phyloP scores from a whole-genome alignment of 768 basidiomycete genomes.

The Guyanaporus albipodus region DNA sequence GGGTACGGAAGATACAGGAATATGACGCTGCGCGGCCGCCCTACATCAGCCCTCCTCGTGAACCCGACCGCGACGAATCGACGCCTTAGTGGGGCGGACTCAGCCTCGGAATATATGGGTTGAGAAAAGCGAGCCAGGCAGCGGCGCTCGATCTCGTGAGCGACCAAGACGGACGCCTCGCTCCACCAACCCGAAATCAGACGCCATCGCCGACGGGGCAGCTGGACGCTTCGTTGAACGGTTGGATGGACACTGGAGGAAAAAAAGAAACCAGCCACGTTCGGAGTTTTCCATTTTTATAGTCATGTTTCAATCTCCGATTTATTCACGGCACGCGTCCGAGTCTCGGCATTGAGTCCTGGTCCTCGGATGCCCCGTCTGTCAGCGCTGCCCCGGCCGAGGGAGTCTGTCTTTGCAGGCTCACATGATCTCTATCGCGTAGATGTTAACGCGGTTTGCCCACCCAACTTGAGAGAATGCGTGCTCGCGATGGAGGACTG shows the following conservation, averaged over 20 bases:
- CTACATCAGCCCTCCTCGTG: slow-evolving; percentile 46
- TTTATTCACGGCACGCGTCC: slow-evolving; percentile 8
- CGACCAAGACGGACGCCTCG: slow-evolving; percentile 54
- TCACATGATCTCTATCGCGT: slow-evolving; percentile 61
- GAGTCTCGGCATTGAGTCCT: slow-evolving; percentile 11
- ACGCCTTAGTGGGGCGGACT: slow-evolving; percentile 53
- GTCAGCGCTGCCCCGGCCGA: slow-evolving; percentile 43
- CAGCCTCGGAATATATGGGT: slow-evolving; percentile 34
- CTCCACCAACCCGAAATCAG: slow-evolving; percentile 72
- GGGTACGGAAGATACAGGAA: slow-evolving; percentile 76
- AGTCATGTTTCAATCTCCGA: slow-evolving; percentile 25
- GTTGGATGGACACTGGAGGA: slow-evolving; percentile 69
- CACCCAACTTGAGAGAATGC: slow-evolving; percentile 69
- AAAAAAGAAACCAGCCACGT: slow-evolving; percentile 19
- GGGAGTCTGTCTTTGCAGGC: slow-evolving; percentile 72
- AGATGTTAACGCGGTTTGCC: slow-evolving; percentile 62
- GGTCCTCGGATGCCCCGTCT: slow-evolving; percentile 40
- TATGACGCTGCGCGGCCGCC: slow-evolving; percentile 61
- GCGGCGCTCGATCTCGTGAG: slow-evolving; percentile 47
- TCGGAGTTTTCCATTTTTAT: slow-evolving; percentile 29
- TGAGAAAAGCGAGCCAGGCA: slow-evolving; percentile 35
- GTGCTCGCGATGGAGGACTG: slow-evolving; percentile 78
- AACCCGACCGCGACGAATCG: slow-evolving; percentile 43
- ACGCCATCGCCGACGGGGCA: slow-evolving; percentile 53
- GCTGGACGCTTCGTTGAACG: slow-evolving; percentile 64